Base-by-base conservation (phyloP, 2,329 filamentous ascomycete species). In the Xylariaceae sp. region DNA sequence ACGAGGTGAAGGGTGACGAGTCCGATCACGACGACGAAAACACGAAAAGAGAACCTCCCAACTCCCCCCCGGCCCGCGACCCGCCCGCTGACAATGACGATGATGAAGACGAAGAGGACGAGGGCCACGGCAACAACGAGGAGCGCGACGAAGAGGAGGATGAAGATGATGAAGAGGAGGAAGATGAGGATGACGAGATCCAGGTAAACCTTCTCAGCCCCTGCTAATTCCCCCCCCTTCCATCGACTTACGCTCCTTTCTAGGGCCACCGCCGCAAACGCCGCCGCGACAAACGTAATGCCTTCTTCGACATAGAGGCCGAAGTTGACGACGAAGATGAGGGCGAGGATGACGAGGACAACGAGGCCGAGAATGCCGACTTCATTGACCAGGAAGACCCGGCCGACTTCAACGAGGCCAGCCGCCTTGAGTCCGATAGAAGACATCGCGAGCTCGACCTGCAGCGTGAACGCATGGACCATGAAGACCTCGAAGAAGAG, bases 251-350 rank as follows among this genome's bases (percentile, higher is more conserved):
- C 47, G 14, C 30, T 47, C 46, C 45, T 51, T 40, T 30, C 50
- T 39, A 82, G 80, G 74, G 77, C 50, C 80, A 89, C 64, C 88
- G 89, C 49, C 82, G 87, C 61, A 97, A 97, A 71, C 87, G 91
- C 50, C 86, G 85, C 68, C 83, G 82, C 67, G 83, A 87, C 57
- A 80, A 81, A 57, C 83, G 89, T 56, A 89, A 89, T 61, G 85
- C 87, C 63, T 96, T 96, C 82, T 85, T 99, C 72, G 94, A 99
- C 83, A 89, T 92, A 64, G 94, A 99, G 77, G 94, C 94, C 68
- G 94, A 96, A 72, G 94, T 99, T 60, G 94, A 97, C 65, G 94
- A 95, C 56, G 90, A 95, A 61, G 90, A 96, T 61, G 88, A 56
- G 18, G 45, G 48, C 64, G 94, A 99, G 76, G 94, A 94, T 67